Percentiles rank a stretch among this genome's conserved stretches.
Evolutionary conservation across 148 eudicot genomes (phyloP).

Genomic region (Arctostaphylos glauca): DNA sequence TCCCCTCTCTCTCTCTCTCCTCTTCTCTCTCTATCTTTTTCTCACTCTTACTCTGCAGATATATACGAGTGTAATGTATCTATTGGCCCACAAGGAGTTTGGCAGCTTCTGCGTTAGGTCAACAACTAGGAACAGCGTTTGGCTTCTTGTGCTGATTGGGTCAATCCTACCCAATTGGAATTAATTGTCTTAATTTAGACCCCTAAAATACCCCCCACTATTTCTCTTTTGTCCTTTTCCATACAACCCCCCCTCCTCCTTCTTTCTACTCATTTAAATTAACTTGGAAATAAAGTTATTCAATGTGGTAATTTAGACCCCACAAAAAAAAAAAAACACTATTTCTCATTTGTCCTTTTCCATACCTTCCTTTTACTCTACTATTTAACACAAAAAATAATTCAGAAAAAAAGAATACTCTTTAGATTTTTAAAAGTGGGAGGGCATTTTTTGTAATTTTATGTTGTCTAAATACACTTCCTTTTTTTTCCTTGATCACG

Average conservation of each 20-base stretch:
- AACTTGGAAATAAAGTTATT: too few relatives aligned
- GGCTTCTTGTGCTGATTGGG: constrained; percentile 29
- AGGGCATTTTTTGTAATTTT: too few relatives aligned
- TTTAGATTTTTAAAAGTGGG: too few relatives aligned
- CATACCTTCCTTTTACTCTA: neutral
- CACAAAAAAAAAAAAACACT: neutral
- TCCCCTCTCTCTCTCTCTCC: neutral
- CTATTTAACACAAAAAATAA: neutral
- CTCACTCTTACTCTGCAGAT: neutral
- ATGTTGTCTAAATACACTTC: too few relatives aligned
- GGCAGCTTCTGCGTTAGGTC: constrained; percentile 32
- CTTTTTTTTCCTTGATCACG: too few relatives aligned
- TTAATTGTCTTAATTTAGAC: neutral
- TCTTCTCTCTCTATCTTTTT: too few relatives aligned
- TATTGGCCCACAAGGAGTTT: constrained; percentile 17
- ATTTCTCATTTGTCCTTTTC: neutral
- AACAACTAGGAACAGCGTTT: constrained; percentile 37
- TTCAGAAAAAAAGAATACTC: neutral
- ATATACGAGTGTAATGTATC: neutral
- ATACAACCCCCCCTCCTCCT: neutral
- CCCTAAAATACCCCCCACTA: neutral
- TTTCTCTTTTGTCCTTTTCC: too few relatives aligned
- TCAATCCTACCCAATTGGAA: constrained; percentile 14
- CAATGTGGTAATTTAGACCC: too few relatives aligned
- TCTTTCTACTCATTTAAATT: neutral